Base-by-base conservation (phyloP, 1,284 basidiomycete genomes). In the Baeospora myosura region DNA sequence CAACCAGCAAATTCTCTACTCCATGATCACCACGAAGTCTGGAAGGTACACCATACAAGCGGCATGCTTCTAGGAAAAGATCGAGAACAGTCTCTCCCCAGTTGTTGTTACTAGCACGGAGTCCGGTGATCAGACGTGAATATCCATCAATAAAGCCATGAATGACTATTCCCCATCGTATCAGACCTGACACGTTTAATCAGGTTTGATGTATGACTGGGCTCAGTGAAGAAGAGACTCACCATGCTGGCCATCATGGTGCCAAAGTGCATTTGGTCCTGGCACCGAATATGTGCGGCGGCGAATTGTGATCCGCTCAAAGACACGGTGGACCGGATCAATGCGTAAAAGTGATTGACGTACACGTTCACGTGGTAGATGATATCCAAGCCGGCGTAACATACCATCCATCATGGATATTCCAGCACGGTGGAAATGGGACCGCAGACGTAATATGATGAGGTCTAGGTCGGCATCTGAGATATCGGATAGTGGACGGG, bases 211-310 rank as follows among this genome's bases (percentile, higher is more conserved):
- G 37, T 34, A 40, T 26, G n/a, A 14, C 33, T 20, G 6, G 41
- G 26, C 18, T 17, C 12, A 18, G 26, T 5, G 2, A 20, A 32
- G 35, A 41, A 31, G 7, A 39, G 12, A 45, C 49, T 18, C 45
- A 58, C 59, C 54, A 41, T 63, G 61, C 40, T 63, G 59, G 1
- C 61, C 60, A 48, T 62, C 60, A 49, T 62, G 56, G 43, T 33
- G 32, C 25, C 28, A 41, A 4, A 34, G 30, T 10, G 26, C 31
- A 10, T 17, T 21, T 32, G 30, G 51, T 1, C 54, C 53, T 32
- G 53, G 49, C 5, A 60, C 56, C 3, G 33, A 49, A 38, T 59
- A 60, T 4, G 46, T 39, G 38, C 51, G 31, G 20, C 52, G 40
- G 31, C 50, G 16, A 38, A 58, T 56, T 8, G 41, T 24, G 35